Percentiles rank a stretch among this genome's conserved stretches.
Conservation (phyloP, 2,329 filamentous ascomycete genomes). For the Monilinia polystroma region DNA sequence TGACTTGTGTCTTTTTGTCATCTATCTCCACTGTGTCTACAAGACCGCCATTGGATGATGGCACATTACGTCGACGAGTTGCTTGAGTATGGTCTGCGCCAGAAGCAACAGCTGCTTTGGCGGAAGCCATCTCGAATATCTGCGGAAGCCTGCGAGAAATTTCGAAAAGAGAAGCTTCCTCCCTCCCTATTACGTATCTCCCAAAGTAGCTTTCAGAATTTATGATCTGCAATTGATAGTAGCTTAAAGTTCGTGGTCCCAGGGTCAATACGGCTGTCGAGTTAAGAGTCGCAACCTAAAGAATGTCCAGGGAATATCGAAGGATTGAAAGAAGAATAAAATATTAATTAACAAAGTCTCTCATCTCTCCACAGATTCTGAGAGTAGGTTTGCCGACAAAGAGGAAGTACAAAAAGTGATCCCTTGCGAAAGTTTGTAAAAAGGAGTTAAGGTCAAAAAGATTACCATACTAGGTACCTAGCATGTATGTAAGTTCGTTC, state of each 20-base stretch:
- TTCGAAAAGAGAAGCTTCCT: conserved; percentile 4
- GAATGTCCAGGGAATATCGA: conserved; percentile 10
- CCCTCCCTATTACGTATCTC: conserved; percentile 5
- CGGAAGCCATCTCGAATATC: conserved; percentile 39
- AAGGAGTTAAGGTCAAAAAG: conserved; percentile 20
- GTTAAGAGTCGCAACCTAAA: conserved; percentile 15
- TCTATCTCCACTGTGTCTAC: conserved; percentile 47
- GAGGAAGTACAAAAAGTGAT: conserved; percentile 17
- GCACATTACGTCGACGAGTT: conserved; percentile 56
- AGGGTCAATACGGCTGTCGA: conserved; percentile 9
- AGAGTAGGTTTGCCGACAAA: conserved; percentile 15
- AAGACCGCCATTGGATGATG: conserved; percentile 43
- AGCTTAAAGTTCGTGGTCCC: conserved; percentile 21
- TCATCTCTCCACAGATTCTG: conserved; percentile 35
- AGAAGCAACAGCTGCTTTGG: conserved; percentile 56
- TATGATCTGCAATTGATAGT: conserved; percentile 8
- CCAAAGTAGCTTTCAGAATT: conserved; percentile 2
- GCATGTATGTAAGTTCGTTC: background rate
- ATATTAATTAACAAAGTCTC: conserved; percentile 33
- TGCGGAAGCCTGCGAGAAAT: background rate
- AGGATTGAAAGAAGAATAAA: conserved; percentile 11
- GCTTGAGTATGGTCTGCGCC: conserved; percentile 57
- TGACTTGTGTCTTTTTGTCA: conserved; percentile 58
- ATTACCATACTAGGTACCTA: conserved; percentile 3
- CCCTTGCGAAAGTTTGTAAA: conserved; percentile 21